These are phyloP conservation scores for Penicillium subrubescens DNA, from an alignment of 495 filamentous ascomycete genomes.

Conservation along the genomic window DNA sequence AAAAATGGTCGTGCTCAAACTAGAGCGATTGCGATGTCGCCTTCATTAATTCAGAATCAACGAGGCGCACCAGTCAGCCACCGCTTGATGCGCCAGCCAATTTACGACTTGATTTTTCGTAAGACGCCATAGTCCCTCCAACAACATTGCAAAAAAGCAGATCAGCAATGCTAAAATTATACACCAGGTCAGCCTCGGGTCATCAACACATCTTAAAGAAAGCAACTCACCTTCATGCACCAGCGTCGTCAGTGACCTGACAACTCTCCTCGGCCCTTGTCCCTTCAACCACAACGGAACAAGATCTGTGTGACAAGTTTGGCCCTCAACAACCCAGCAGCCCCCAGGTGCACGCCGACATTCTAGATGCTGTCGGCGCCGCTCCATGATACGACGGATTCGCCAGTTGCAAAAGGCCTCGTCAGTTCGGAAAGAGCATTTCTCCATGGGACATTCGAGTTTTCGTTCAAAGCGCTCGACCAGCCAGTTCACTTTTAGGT, in stretches of 20 bases:
- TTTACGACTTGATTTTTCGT: background rate
- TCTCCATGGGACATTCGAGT: conserved; percentile 51
- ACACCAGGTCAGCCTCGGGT: background rate
- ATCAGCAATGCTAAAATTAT: conserved; percentile 4
- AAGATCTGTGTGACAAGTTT: conserved; percentile 37
- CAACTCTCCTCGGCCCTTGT: conserved; percentile 14
- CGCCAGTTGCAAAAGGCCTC: conserved; percentile 46
- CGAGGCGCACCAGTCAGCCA: background rate
- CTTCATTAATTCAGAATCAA: background rate
- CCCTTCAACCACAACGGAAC: conserved; percentile 39
- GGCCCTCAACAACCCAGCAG: conserved; percentile 40
- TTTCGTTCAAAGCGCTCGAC: conserved; percentile 56
- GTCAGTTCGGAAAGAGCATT: conserved; percentile 50
- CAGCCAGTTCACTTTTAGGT: conserved; percentile 68
- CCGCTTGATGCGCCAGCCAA: background rate
- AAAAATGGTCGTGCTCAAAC: background rate
- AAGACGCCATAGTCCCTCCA: conserved; percentile 2
- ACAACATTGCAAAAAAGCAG: background rate
- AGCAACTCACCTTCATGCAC: conserved; percentile 37
- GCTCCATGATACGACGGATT: conserved; percentile 46
- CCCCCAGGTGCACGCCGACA: conserved; percentile 33
- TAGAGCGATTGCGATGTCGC: background rate
- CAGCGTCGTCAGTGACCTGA: conserved; percentile 9
- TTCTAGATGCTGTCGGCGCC: conserved; percentile 45
- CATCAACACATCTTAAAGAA: background rate